These are phyloP conservation scores for Phaseolus coccineus DNA, from an alignment of 331 rosid genomes.

Conservation along the genomic window DNA sequence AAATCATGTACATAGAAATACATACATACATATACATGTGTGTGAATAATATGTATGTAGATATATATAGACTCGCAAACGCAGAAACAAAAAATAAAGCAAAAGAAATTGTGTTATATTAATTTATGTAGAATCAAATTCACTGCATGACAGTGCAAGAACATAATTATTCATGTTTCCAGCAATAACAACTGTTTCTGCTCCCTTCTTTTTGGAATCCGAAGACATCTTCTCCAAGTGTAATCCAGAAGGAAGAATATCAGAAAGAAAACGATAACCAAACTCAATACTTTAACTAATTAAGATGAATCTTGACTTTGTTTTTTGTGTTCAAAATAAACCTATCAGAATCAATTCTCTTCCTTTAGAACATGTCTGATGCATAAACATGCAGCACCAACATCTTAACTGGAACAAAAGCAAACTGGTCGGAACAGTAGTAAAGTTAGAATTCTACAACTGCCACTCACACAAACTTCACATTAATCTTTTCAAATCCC, in stretches of 20 bases:
- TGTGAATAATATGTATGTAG: too few relatives aligned
- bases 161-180: slow-evolving; percentile 32
- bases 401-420: slow-evolving; percentile 45
- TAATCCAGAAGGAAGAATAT: slow-evolving; percentile 53
- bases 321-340: slow-evolving; percentile 10
- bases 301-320: slow-evolving; percentile 28
- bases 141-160: slow-evolving; percentile 3
- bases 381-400: not conserved
- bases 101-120: not conserved
- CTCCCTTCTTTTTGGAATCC: slow-evolving; percentile 33
- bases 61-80: not conserved
- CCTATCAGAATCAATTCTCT: slow-evolving; percentile 42
- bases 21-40: too few relatives aligned
- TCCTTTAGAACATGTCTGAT: slow-evolving; percentile 23
- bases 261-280: slow-evolving; percentile 36
- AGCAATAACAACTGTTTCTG: slow-evolving; percentile 20
- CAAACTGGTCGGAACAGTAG: slow-evolving; percentile 43
- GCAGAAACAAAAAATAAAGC: not conserved
- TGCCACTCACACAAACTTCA: slow-evolving; percentile 26
- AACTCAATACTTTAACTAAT: slow-evolving; percentile 37
- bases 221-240: slow-evolving; percentile 38
- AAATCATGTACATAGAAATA: too few relatives aligned
- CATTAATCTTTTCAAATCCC: slow-evolving; percentile 24
- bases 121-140: not conserved
- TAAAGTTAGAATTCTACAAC: slow-evolving; percentile 45